These are phyloP conservation scores for Daedaleopsis nitida DNA, from an alignment of 768 basidiomycete species.

Conservation along the genomic window DNA sequence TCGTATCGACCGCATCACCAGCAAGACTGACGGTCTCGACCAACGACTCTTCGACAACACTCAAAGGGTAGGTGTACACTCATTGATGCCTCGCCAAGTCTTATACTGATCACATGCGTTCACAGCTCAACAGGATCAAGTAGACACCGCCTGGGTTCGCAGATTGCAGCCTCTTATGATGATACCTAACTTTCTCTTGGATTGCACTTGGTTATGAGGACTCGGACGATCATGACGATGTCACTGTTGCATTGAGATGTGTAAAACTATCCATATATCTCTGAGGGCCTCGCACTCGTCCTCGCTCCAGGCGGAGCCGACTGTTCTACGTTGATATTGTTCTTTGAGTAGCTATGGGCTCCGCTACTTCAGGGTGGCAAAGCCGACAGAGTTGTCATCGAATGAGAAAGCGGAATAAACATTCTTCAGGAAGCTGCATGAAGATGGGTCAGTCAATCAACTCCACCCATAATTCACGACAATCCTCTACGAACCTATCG, in stretches of 20 bases:
- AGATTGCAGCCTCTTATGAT: neutral
- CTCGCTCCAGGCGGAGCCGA: neutral
- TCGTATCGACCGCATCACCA: constrained; percentile 73
- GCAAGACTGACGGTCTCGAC: constrained; percentile 79
- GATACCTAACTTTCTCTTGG: neutral
- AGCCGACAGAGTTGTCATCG: constrained; percentile 27
- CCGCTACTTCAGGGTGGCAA: constrained; percentile 20
- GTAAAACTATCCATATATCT: neutral
- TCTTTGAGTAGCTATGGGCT: neutral
- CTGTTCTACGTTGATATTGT: neutral
- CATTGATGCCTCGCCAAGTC: neutral
- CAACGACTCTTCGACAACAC: constrained; percentile 80
- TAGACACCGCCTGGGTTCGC: constrained; percentile 14
- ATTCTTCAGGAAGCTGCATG: constrained; percentile 28
- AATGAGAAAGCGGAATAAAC: constrained; percentile 30
- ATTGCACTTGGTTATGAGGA: neutral
- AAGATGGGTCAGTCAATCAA: neutral
- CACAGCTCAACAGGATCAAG: constrained; percentile 40
- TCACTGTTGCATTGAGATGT: neutral
- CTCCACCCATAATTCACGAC: neutral
- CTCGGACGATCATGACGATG: neutral
- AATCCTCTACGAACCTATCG: constrained; percentile 10
- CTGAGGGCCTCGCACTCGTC: neutral
- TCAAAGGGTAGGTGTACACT: constrained; percentile 57
- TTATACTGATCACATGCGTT: neutral